Conservation (phyloP, 2,329 filamentous ascomycete species). For the Aspergillus novoparasiticus region DNA sequence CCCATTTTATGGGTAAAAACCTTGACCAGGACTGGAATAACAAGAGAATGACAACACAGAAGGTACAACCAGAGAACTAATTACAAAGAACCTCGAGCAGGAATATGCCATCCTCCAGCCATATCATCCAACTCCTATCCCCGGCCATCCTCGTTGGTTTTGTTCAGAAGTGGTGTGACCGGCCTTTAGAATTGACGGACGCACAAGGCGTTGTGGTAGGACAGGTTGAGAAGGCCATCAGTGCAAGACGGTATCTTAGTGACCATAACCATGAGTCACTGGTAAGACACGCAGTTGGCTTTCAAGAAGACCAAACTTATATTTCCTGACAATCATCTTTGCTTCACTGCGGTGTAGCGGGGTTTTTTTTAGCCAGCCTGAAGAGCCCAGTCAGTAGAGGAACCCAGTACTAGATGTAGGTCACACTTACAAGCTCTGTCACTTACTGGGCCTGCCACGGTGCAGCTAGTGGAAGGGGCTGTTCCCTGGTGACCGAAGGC, state of each 20-base stretch:
- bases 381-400: neutral
- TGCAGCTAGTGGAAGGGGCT: neutral
- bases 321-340: neutral
- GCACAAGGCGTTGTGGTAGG: neutral
- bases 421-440: conserved; percentile 14
- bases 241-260: neutral
- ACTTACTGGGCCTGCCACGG: conserved; percentile 22
- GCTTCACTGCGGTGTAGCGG: conserved; percentile 11
- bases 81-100: neutral
- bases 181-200: neutral
- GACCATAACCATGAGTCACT: neutral
- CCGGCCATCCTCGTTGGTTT: neutral
- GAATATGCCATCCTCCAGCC: neutral
- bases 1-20: conserved; percentile 18
- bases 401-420: neutral
- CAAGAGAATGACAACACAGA: neutral
- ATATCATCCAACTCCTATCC: neutral
- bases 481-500: neutral
- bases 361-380: conserved; percentile 12
- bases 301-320: conserved; percentile 1
- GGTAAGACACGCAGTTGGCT: neutral
- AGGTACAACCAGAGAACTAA: neutral
- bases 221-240: neutral
- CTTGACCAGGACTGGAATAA: conserved; percentile 15
- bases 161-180: neutral